phyloP scores from a whole-genome alignment of 2,329 filamentous ascomycete species.

The Neonectria neomacrospora region DNA sequence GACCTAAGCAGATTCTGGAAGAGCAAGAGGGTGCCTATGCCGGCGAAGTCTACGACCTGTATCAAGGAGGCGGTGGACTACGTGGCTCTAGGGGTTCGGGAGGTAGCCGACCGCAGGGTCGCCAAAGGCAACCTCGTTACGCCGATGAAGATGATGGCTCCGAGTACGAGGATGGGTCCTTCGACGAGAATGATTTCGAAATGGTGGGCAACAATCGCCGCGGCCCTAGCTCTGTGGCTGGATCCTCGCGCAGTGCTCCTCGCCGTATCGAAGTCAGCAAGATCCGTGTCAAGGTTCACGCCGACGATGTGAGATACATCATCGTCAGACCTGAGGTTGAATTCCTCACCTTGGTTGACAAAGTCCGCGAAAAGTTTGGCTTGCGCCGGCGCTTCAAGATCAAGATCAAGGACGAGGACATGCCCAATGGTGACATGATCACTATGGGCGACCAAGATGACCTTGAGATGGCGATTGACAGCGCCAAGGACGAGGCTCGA shows the following conservation, averaged over 20 bases:
- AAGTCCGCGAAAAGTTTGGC: conserved; percentile 88
- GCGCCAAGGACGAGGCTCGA: conserved; percentile 73
- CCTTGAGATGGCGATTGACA: conserved; percentile 84
- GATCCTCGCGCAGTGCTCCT: conserved; percentile 61
- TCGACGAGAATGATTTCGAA: conserved; percentile 84
- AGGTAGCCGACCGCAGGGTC: conserved; percentile 52
- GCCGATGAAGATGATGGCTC: conserved; percentile 86
- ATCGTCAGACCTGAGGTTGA: conserved; percentile 80
- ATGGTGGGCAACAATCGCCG: conserved; percentile 71
- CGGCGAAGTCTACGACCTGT: conserved; percentile 77
- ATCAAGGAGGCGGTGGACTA: conserved; percentile 56
- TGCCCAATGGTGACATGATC: conserved; percentile 86
- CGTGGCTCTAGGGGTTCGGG: conserved; percentile 46
- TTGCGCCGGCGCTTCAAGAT: conserved; percentile 84
- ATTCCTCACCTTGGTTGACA: conserved; percentile 81
- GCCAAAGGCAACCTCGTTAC: conserved; percentile 65
- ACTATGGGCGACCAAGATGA: conserved; percentile 98
- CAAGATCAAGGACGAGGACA: conserved; percentile 85
- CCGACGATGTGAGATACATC: conserved; percentile 90
- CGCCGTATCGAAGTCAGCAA: conserved; percentile 76
- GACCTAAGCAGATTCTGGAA: conserved; percentile 52
- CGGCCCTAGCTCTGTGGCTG: conserved; percentile 58
- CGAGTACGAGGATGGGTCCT: conserved; percentile 71
- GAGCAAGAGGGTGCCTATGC: conserved; percentile 73
- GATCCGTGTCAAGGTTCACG: conserved; percentile 92